phyloP scores from a whole-genome alignment of 1,284 basidiomycete species.

The Microbotryum scabiosae region DNA sequence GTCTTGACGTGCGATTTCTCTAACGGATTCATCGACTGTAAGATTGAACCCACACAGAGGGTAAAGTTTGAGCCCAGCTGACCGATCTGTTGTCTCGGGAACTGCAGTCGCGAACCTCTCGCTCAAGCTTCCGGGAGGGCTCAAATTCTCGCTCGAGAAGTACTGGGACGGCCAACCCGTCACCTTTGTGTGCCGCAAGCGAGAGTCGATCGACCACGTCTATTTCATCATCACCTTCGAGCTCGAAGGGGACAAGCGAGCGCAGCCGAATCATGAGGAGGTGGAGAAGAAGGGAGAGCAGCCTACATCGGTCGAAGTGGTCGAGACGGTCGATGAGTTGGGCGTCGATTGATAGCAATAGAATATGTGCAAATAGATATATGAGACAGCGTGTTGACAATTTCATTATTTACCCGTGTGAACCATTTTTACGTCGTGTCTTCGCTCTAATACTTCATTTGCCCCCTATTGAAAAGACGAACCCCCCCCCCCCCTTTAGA shows the following conservation, averaged over 20 bases:
- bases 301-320: background rate
- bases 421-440: background rate
- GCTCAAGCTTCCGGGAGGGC: slow-evolving; percentile 24
- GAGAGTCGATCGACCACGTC: background rate
- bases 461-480: background rate
- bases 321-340: background rate
- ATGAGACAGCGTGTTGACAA: too few species aligned
- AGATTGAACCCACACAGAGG: too few species aligned
- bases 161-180: slow-evolving; percentile 26
- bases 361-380: background rate
- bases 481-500: background rate
- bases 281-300: background rate
- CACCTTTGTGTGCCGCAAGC: slow-evolving; percentile 7
- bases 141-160: slow-evolving; percentile 19
- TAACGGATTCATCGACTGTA: slow-evolving; percentile 11
- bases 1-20: slow-evolving; percentile 26
- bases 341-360: background rate
- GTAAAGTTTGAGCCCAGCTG: background rate
- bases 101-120: slow-evolving; percentile 10
- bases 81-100: slow-evolving; percentile 21
- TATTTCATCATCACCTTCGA: slow-evolving; percentile 26
- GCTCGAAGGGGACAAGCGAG: slow-evolving; percentile 14
- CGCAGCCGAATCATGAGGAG: too few species aligned
- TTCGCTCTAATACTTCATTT: too few species aligned
- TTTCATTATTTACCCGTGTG: background rate